phyloP scores from a whole-genome alignment of 2,329 filamentous ascomycete genomes.

The Diaporthe vexans region DNA sequence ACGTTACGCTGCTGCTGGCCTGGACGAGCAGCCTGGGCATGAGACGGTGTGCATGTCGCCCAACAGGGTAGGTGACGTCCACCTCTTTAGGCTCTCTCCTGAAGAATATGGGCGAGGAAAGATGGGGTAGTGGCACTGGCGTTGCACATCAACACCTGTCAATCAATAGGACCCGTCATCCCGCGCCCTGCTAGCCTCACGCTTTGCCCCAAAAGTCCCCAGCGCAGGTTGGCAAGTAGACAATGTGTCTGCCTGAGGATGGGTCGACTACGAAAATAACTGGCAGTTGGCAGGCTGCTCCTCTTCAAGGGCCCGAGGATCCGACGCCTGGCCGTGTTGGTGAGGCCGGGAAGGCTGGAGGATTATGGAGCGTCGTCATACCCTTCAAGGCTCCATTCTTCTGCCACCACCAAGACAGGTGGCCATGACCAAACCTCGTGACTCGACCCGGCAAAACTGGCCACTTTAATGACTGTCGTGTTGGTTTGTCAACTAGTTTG shows the following conservation, averaged over 20 bases:
- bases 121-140: not conserved
- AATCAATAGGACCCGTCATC: not conserved
- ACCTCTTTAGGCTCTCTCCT: not conserved
- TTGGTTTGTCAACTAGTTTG: not conserved
- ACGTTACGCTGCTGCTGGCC: not conserved
- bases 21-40: not conserved
- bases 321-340: conserved; percentile 25
- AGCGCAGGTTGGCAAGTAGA: not conserved
- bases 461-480: conserved; percentile 10
- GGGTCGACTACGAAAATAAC: conserved; percentile 15
- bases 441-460: conserved; percentile 29
- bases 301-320: conserved; percentile 26
- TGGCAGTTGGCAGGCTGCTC: not conserved
- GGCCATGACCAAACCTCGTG: conserved; percentile 20
- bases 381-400: conserved; percentile 1
- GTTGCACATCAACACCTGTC: not conserved
- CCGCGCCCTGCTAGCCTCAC: conserved; percentile 11
- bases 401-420: conserved; percentile 21
- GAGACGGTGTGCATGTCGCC: not conserved
- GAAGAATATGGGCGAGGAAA: no score
- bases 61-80: not conserved
- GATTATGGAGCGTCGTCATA: conserved; percentile 21
- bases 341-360: conserved; percentile 22
- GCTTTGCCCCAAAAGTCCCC: not conserved
- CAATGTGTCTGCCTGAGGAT: not conserved